Percentiles rank a stretch among this genome's conserved stretches.
Conservation (phyloP, 192 early-diverging fungal genomes). For the Phlyctochytrium planicorne region DNA sequence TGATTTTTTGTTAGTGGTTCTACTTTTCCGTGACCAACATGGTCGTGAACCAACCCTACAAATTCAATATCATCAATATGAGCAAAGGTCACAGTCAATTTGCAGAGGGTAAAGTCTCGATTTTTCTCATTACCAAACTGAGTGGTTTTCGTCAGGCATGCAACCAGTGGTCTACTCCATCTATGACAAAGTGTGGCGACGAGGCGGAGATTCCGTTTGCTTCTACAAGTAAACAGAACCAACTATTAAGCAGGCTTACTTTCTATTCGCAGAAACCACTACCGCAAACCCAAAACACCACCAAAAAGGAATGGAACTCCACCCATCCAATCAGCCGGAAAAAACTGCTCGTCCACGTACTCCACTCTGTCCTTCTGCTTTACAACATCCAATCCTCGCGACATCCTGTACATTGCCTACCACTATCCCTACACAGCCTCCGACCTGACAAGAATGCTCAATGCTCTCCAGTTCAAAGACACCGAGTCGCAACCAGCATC, state of each 20-base stretch:
- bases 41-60: constrained; percentile 34
- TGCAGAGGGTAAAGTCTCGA: constrained; percentile 36
- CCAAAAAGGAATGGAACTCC: constrained; percentile 11
- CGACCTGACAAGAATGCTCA: constrained; percentile 31
- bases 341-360: constrained; percentile 27
- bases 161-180: constrained; percentile 54
- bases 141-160: constrained; percentile 37
- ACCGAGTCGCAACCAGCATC: constrained; percentile 12
- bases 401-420: constrained; percentile 50
- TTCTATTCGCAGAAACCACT: constrained; percentile 39
- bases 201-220: constrained; percentile 45
- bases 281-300: constrained; percentile 30
- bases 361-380: constrained; percentile 45
- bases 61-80: constrained; percentile 58
- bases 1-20: constrained; percentile 47
- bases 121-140: constrained; percentile 11
- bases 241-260: neutral
- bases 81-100: constrained; percentile 54
- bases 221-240: constrained; percentile 43
- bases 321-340: neutral
- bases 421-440: constrained; percentile 58
- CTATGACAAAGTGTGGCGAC: constrained; percentile 37
- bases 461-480: constrained; percentile 11
- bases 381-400: constrained; percentile 23
- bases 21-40: constrained; percentile 46